Evolutionary conservation across 2,329 filamentous ascomycete species (phyloP).

Genomic region (Fusarium liriodendri): DNA sequence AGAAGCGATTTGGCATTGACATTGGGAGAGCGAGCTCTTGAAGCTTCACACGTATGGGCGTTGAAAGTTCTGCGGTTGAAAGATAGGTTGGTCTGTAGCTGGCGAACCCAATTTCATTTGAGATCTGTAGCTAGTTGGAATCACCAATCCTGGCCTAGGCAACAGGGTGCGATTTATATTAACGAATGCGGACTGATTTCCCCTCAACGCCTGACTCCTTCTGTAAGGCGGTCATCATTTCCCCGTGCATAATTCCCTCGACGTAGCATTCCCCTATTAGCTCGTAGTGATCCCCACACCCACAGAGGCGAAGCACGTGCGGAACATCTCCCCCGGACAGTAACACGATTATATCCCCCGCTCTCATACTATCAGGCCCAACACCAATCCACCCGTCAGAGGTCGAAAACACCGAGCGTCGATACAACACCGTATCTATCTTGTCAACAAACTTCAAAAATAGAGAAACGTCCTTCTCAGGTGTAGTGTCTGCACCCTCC

Average conservation of each 20-base stretch:
- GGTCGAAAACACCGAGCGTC: constrained; percentile 1
- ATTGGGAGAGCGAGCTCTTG: not conserved
- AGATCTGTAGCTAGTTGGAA: no score
- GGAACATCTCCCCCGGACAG: not conserved
- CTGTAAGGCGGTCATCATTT: not conserved
- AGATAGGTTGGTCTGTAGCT: no score
- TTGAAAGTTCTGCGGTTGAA: no score
- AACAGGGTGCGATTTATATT: not conserved
- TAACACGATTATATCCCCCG: not conserved
- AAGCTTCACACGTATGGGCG: not conserved
- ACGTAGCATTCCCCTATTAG: constrained; percentile 9
- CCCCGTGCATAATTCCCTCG: constrained; percentile 6
- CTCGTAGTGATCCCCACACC: not conserved
- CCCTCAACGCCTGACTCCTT: not conserved
- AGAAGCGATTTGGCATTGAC: not conserved
- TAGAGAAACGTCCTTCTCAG: not conserved
- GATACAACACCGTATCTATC: not conserved
- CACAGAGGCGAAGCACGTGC: not conserved
- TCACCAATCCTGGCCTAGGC: no score
- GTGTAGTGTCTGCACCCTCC: not conserved
- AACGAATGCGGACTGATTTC: not conserved
- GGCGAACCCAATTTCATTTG: no score
- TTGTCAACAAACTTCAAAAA: not conserved
- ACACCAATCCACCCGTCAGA: not conserved
- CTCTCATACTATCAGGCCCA: not conserved